These are phyloP conservation scores for Wickerhamiella bombiphila DNA, from an alignment of 805 yeast genomes.

Conservation along the genomic window DNA sequence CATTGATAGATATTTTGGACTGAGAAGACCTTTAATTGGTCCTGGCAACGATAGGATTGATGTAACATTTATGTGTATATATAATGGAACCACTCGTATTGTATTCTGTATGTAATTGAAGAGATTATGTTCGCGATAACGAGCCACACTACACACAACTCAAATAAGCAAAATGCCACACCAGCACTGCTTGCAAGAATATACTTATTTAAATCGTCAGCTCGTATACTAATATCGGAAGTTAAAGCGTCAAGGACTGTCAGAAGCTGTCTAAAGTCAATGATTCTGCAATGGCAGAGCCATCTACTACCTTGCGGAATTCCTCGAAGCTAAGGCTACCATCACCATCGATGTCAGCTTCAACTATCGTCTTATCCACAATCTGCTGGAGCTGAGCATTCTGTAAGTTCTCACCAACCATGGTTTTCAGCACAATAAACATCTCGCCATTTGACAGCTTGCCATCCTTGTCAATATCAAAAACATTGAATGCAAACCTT, in stretches of 20 bases:
- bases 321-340: conserved; percentile 77
- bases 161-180: too few species aligned
- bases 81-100: too few species aligned
- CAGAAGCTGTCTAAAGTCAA: conserved; percentile 20
- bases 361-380: conserved; percentile 93
- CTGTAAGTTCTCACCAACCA: conserved; percentile 87
- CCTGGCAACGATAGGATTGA: not conserved
- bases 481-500: conserved; percentile 78
- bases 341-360: conserved; percentile 78
- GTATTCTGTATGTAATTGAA: too few species aligned
- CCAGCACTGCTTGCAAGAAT: not conserved
- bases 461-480: conserved; percentile 93
- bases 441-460: conserved; percentile 89
- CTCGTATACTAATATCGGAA: not conserved
- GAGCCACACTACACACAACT: too few species aligned
- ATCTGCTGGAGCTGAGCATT: conserved; percentile 86
- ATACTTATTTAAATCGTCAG: not conserved
- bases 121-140: too few species aligned
- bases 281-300: conserved; percentile 25
- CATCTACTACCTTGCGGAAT: conserved; percentile 40
- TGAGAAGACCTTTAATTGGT: not conserved
- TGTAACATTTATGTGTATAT: too few species aligned
- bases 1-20: too few species aligned
- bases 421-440: conserved; percentile 79
- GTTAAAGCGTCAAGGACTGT: not conserved